Base-by-base conservation (phyloP, 805 yeast species). In the Candida vartiovaarae region DNA sequence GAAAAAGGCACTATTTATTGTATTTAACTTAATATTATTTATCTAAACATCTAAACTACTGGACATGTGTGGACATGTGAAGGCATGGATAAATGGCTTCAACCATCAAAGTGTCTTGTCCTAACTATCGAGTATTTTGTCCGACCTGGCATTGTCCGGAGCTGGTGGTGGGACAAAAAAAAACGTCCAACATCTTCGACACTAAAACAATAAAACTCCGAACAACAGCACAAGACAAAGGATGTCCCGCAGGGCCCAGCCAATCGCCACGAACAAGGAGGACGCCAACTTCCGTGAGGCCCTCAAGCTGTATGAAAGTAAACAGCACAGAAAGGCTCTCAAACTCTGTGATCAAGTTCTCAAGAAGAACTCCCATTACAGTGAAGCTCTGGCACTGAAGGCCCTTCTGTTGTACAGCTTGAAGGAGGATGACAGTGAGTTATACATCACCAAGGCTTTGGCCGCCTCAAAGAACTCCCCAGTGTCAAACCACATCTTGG, bases 291-390 rank as follows among this genome's bases (percentile, higher is more conserved):
- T 91, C 68, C 74, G 82, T 46, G 85, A 83, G 52, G 96, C 96
- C 1, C 71, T 93, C 55, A 79, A 79, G 53, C 72, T 85, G 29
- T 93, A 88, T 57, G 98, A 93, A 59, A 61, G 73, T 39, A 88
- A 86, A 61, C 89, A 88, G 62, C 90, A 90, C 70, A 86, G 86
- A 60, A 89, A 91, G 56, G 78, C 96, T 1, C 64, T 90, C 54
- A 85, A 85, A 60, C 59, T 80, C 28, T 75, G 87, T 36, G 97
- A 93, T 41, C 67, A 75, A 32, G 75, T 85, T 53, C 64, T 91
- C 56, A 86, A 87, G 68, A 87, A 85, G 56, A 79, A 80, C 56
- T 72, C 87, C 11, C 71, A 68, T 40, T 89, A 86, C 62, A 82
- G 89, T 27, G 95, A 87, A 56, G 78, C 95, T 3, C 66, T 85